These are phyloP conservation scores for Eurotiales sp. DNA, from an alignment of 2,329 filamentous ascomycete genomes.

Conservation along the genomic window DNA sequence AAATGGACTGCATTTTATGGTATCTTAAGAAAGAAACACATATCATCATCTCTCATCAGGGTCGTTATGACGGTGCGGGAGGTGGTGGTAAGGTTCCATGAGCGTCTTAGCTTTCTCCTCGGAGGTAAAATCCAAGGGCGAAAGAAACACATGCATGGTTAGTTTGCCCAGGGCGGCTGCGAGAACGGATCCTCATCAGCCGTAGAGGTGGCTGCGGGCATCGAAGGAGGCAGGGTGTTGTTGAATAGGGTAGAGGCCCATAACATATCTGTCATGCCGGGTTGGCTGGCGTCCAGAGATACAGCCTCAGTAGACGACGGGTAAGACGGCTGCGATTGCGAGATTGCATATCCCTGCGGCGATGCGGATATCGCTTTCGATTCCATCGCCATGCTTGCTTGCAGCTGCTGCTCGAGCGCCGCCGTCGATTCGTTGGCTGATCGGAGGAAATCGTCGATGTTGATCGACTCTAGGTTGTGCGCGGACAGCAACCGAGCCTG, in stretches of 20 bases:
- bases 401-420: slow-evolving; percentile 37
- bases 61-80: slow-evolving; percentile 28
- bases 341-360: slow-evolving; percentile 28
- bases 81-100: slow-evolving; percentile 33
- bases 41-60: slow-evolving; percentile 46
- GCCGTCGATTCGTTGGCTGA: slow-evolving; percentile 39
- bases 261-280: slow-evolving; percentile 28
- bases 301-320: slow-evolving; percentile 20
- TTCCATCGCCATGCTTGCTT: slow-evolving; percentile 35
- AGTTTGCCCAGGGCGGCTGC: slow-evolving; percentile 28
- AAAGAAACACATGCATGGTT: slow-evolving; percentile 3
- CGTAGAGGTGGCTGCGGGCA: slow-evolving; percentile 14
- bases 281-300: slow-evolving; percentile 19
- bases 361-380: slow-evolving; percentile 28
- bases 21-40: slow-evolving; percentile 28
- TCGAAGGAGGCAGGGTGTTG: slow-evolving; percentile 6
- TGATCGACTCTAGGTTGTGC: slow-evolving; percentile 38
- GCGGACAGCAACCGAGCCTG: slow-evolving; percentile 40
- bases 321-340: slow-evolving; percentile 21
- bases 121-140: no score
- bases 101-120: no score
- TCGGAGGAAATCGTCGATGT: slow-evolving; percentile 44
- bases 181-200: slow-evolving; percentile 33
- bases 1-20: slow-evolving; percentile 14
- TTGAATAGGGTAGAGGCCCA: slow-evolving; percentile 34